phyloP scores from a whole-genome alignment of 495 filamentous ascomycete genomes.

The Evernia prunastri region DNA sequence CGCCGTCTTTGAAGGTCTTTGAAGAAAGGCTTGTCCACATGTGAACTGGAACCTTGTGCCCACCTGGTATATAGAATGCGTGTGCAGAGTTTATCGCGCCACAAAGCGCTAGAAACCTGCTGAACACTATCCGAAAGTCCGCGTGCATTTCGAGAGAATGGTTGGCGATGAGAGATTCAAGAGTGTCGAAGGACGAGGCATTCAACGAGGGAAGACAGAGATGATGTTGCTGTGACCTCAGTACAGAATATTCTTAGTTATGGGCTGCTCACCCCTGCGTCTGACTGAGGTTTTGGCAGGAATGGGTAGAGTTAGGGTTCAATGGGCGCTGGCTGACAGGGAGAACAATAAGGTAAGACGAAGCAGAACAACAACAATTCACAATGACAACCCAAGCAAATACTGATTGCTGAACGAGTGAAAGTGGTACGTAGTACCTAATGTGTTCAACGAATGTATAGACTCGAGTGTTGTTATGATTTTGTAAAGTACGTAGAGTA shows the following conservation, averaged over 20 bases:
- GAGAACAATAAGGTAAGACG: background rate
- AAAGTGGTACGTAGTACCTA: conserved; percentile 54
- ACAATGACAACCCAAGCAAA: too few relatives aligned
- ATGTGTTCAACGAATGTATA: conserved; percentile 17
- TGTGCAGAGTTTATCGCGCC: conserved; percentile 33
- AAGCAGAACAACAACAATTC: too few relatives aligned
- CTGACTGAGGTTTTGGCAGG: background rate
- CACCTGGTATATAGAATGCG: conserved; percentile 79
- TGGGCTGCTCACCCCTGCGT: background rate
- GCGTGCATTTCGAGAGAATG: conserved; percentile 25
- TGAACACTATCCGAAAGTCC: conserved; percentile 31
- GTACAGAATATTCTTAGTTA: background rate
- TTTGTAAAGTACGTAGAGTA: too few relatives aligned
- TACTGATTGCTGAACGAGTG: conserved; percentile 45
- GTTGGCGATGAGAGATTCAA: conserved; percentile 7
- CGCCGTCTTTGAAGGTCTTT: background rate
- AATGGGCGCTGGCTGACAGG: conserved; percentile 1
- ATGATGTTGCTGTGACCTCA: background rate
- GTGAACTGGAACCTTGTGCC: conserved; percentile 18
- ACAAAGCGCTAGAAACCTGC: conserved; percentile 30
- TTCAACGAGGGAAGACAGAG: background rate
- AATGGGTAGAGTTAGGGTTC: background rate
- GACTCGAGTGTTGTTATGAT: conserved; percentile 15
- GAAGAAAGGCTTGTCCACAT: conserved; percentile 9
- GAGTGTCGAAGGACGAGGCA: background rate